Conservation (phyloP, 169 alveolate genomes). For the Cryptosporidium sp. region DNA sequence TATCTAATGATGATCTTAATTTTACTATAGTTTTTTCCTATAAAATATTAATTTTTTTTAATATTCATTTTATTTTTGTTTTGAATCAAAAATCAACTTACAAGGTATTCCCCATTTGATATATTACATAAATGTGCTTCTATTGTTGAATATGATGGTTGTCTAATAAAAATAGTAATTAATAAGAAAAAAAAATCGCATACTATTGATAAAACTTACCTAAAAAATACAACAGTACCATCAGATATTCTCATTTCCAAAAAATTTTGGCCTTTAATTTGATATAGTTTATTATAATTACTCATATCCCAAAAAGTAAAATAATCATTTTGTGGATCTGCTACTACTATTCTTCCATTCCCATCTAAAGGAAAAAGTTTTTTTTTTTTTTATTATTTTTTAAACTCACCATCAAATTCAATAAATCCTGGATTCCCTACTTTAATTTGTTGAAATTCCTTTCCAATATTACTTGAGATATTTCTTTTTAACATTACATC, state of each 20-base stretch:
- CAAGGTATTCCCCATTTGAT: constrained; percentile 52
- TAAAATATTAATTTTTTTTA: neutral
- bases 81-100: constrained; percentile 5
- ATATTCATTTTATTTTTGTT: neutral
- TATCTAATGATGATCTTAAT: constrained; percentile 71
- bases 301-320: constrained; percentile 75
- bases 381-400: neutral
- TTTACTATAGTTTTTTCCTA: constrained; percentile 61
- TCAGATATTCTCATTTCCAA: constrained; percentile 74
- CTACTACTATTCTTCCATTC: constrained; percentile 73
- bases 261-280: constrained; percentile 65
- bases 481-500: constrained; percentile 49
- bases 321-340: constrained; percentile 73
- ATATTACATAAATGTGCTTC: constrained; percentile 73
- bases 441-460: constrained; percentile 59
- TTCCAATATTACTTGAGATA: constrained; percentile 36
- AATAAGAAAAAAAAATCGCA: neutral
- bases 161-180: constrained; percentile 17
- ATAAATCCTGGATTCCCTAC: constrained; percentile 76
- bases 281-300: constrained; percentile 56
- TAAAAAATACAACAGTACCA: constrained; percentile 69
- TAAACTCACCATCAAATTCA: constrained; percentile 71
- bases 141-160: constrained; percentile 72
- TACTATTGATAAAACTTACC: constrained; percentile 20
- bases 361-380: constrained; percentile 32